Conservation (phyloP, 768 basidiomycete species). For the Mycena leptocephala region DNA sequence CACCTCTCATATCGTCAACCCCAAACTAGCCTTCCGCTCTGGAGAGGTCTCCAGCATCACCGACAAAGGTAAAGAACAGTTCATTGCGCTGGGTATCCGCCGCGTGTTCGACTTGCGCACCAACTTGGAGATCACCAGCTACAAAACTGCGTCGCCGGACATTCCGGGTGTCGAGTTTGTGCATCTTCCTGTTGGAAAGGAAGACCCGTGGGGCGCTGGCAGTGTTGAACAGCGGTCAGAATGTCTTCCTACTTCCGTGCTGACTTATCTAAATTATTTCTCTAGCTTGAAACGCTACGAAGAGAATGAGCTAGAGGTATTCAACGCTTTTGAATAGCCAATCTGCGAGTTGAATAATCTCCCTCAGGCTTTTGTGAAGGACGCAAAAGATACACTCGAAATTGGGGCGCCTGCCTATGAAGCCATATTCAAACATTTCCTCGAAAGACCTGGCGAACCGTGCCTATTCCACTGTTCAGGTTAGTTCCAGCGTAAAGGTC, state of each 20-base stretch:
- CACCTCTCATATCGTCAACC: conserved; percentile 42
- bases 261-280: not conserved
- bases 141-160: conserved; percentile 44
- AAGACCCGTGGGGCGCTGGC: conserved; percentile 45
- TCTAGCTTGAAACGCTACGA: conserved; percentile 49
- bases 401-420: conserved; percentile 49
- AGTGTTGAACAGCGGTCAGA: conserved; percentile 38
- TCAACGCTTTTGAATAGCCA: not conserved
- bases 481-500: conserved; percentile 30
- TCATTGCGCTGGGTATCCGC: conserved; percentile 52
- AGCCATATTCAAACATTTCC: conserved; percentile 53
- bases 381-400: conserved; percentile 49
- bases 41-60: conserved; percentile 56
- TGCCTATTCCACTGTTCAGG: conserved; percentile 63
- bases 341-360: not conserved
- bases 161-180: conserved; percentile 52
- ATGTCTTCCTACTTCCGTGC: not conserved
- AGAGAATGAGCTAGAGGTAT: conserved; percentile 43
- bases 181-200: conserved; percentile 44
- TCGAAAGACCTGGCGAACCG: conserved; percentile 55
- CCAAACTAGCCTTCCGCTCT: conserved; percentile 54
- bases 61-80: conserved; percentile 50
- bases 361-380: conserved; percentile 48
- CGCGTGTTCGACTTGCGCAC: conserved; percentile 60
- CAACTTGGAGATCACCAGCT: conserved; percentile 51